A percentile compares a stretch with the other conserved stretches of the same genome.
These are phyloP conservation scores for Lentinula lateritia DNA, from an alignment of 768 basidiomycete genomes.

Conservation along the genomic window DNA sequence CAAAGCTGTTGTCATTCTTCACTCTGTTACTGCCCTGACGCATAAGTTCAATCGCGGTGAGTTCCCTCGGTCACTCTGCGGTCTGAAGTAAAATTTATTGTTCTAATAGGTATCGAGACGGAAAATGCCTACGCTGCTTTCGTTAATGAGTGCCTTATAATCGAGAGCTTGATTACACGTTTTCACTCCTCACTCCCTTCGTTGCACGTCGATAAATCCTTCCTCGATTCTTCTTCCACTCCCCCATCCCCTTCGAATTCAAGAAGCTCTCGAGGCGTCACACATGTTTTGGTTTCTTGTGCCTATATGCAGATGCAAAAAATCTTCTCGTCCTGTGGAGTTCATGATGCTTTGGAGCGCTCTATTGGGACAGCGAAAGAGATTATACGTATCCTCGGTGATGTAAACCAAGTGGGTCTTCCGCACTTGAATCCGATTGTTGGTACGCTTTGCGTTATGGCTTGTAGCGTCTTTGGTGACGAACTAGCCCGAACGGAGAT, in stretches of 20 bases:
- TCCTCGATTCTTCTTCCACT: neutral
- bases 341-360: slow-evolving; percentile 1
- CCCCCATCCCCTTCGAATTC: slow-evolving; percentile 3
- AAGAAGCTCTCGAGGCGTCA: slow-evolving; percentile 7
- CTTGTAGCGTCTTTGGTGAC: slow-evolving; percentile 2
- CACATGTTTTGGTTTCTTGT: slow-evolving; percentile 12
- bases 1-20: slow-evolving; percentile 15
- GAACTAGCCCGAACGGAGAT: neutral
- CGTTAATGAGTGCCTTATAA: slow-evolving; percentile 6
- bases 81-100: neutral
- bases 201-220: slow-evolving; percentile 5
- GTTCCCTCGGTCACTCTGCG: neutral
- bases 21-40: slow-evolving; percentile 9
- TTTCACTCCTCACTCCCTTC: slow-evolving; percentile 10
- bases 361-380: slow-evolving; percentile 12
- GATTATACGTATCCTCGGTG: slow-evolving; percentile 11
- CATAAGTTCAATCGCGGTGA: slow-evolving; percentile 11
- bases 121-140: slow-evolving; percentile 9
- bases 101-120: slow-evolving; percentile 8
- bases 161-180: slow-evolving; percentile 11
- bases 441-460: slow-evolving; percentile 11
- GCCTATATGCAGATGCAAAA: slow-evolving; percentile 15
- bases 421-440: slow-evolving; percentile 10
- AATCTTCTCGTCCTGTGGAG: slow-evolving; percentile 5
- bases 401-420: slow-evolving; percentile 9